Evolutionary conservation across 1,139 yeast species (phyloP).

Genomic region (Meyerozyma sp.): DNA sequence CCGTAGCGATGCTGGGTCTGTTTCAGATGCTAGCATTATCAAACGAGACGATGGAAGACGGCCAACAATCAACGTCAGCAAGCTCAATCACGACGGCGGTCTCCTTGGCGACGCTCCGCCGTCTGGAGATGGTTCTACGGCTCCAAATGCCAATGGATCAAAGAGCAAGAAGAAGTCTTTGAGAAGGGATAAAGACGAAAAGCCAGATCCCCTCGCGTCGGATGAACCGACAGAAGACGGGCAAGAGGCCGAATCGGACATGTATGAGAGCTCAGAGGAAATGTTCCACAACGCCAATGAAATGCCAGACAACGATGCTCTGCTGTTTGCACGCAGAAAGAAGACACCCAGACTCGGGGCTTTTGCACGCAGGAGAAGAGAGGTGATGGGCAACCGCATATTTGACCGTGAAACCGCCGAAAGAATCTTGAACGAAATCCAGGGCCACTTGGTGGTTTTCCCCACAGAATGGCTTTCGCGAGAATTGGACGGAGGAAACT

Average conservation of each 20-base stretch:
- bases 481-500: slow-evolving; percentile 85
- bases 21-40: slow-evolving; percentile 6
- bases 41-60: slow-evolving; percentile 10
- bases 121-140: slow-evolving; percentile 3
- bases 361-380: slow-evolving; percentile 34
- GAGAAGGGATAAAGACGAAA: slow-evolving; percentile 4
- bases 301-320: background rate
- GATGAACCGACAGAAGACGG: slow-evolving; percentile 4
- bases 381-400: slow-evolving; percentile 48
- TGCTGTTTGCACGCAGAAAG: background rate
- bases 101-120: slow-evolving; percentile 38
- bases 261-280: background rate
- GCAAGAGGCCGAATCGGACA: background rate
- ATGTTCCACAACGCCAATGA: background rate
- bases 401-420: slow-evolving; percentile 78
- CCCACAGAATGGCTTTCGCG: slow-evolving; percentile 87
- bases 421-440: slow-evolving; percentile 63
- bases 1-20: slow-evolving; percentile 8
- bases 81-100: slow-evolving; percentile 28
- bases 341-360: slow-evolving; percentile 14
- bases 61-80: slow-evolving; percentile 22
- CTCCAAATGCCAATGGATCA: slow-evolving; percentile 2
- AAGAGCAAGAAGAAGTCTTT: slow-evolving; percentile 2
- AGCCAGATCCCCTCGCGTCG: slow-evolving; percentile 6
- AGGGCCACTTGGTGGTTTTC: slow-evolving; percentile 84